These are phyloP conservation scores for Trichocomaceae sp. DNA, from an alignment of 2,329 filamentous ascomycete species.

Conservation along the genomic window DNA sequence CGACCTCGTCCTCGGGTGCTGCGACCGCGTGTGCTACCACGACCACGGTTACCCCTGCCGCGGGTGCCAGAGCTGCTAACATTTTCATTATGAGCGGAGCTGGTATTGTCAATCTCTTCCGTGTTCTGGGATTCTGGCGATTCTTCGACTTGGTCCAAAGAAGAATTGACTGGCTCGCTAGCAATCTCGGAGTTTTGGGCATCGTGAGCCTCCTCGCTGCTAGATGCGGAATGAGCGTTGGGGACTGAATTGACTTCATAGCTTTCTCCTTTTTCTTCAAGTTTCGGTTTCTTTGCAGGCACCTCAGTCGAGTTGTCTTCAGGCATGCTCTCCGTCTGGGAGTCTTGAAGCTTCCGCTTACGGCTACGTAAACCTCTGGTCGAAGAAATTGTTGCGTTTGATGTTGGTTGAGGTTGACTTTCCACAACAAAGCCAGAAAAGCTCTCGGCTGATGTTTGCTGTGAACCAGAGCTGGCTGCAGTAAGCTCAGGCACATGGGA, in stretches of 20 bases:
- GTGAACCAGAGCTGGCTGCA: not conserved
- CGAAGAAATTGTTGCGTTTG: not conserved
- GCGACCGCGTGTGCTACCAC: slow-evolving; percentile 27
- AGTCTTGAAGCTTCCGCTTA: slow-evolving; percentile 10
- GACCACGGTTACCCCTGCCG: slow-evolving; percentile 24
- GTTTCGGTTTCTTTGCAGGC: slow-evolving; percentile 25
- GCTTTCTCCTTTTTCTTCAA: slow-evolving; percentile 24
- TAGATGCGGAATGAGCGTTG: not conserved
- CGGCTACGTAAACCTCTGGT: slow-evolving; percentile 2
- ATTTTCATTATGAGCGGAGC: slow-evolving; percentile 17
- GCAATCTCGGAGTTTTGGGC: slow-evolving; percentile 16
- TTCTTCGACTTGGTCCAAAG: slow-evolving; percentile 10
- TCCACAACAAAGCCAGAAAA: not conserved
- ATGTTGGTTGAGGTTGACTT: not conserved
- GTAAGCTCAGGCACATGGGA: not conserved
- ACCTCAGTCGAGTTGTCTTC: slow-evolving; percentile 2
- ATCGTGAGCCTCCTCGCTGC: slow-evolving; percentile 16
- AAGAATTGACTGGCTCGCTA: slow-evolving; percentile 15
- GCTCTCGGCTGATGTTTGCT: not conserved
- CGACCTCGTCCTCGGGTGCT: slow-evolving; percentile 25
- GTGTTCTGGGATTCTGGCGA: slow-evolving; percentile 19
- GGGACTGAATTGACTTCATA: slow-evolving; percentile 17
- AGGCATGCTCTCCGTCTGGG: not conserved
- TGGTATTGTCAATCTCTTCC: slow-evolving; percentile 18
- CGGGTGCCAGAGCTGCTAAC: slow-evolving; percentile 17